Percentiles rank a stretch among this genome's conserved stretches.
phyloP scores from a whole-genome alignment of 352 stramenopile species.

The Phytophthora hibernalis region DNA sequence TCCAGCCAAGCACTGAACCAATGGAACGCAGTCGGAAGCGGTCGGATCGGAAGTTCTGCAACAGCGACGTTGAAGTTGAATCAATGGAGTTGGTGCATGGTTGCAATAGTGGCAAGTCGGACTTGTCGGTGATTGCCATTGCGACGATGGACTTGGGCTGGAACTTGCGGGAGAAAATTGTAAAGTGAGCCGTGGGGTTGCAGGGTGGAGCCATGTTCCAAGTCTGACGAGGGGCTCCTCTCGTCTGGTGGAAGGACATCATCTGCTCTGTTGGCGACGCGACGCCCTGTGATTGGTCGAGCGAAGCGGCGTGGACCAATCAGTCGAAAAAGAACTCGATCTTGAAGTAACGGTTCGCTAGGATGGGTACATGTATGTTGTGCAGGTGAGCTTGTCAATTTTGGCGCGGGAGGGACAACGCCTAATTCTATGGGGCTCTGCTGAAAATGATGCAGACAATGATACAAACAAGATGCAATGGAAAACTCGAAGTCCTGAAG shows the following conservation, averaged over 20 bases:
- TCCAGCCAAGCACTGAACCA: constrained; percentile 55
- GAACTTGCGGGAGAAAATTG: constrained; percentile 22
- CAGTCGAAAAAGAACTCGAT: constrained; percentile 25
- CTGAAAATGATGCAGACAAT: too few species aligned
- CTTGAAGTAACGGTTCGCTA: constrained; percentile 25
- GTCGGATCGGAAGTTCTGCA: constrained; percentile 38
- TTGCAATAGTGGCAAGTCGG: constrained; percentile 49
- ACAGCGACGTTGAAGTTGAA: constrained; percentile 24
- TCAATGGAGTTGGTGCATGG: constrained; percentile 19
- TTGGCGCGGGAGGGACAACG: background rate
- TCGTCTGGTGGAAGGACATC: constrained; percentile 27
- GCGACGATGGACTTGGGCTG: background rate
- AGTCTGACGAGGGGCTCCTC: constrained; percentile 18
- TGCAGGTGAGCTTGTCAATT: too few species aligned
- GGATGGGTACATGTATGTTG: too few species aligned
- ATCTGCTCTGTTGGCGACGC: constrained; percentile 8
- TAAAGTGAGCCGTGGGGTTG: constrained; percentile 6
- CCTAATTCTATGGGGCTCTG: too few species aligned
- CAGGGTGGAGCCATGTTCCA: constrained; percentile 13
- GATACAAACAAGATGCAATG: background rate
- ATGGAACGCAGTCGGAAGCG: constrained; percentile 48
- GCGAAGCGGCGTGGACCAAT: constrained; percentile 15
- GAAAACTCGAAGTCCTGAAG: background rate
- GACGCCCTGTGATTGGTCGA: constrained; percentile 14
- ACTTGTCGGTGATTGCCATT: constrained; percentile 37